Conservation (phyloP, 305 asterid genomes). For the Solanum hybrid region DNA sequence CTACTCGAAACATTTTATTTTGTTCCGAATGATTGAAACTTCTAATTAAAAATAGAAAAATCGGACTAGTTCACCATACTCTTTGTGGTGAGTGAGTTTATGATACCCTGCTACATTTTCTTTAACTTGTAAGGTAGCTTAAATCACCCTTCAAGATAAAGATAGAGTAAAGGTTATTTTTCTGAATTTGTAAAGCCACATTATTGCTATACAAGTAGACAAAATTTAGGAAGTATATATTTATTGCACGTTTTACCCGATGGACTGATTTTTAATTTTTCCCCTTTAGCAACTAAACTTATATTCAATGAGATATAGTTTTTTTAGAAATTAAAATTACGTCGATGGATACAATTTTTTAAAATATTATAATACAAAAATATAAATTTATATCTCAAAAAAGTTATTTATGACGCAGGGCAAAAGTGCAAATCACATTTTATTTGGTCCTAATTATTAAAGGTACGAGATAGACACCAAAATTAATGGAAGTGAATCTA, state of each 20-base stretch:
- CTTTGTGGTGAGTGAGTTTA: neutral
- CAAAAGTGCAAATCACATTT: neutral
- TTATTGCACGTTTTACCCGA: neutral
- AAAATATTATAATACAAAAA: neutral
- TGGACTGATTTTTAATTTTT: neutral
- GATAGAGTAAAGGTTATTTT: neutral
- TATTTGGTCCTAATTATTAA: neutral
- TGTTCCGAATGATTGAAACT: neutral
- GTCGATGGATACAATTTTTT: neutral
- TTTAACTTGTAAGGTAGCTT: neutral
- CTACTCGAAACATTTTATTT: neutral
- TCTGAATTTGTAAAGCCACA: neutral
- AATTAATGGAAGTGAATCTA: neutral
- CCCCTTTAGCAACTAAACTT: neutral
- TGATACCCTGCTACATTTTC: neutral
- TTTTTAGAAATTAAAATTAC: neutral
- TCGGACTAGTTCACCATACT: neutral
- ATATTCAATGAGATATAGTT: neutral
- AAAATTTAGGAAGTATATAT: neutral
- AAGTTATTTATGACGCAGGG: neutral
- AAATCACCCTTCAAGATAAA: neutral
- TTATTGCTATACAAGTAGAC: neutral
- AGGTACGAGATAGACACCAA: neutral
- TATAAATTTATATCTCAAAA: neutral
- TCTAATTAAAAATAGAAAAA: neutral